Conservation (phyloP, 495 filamentous ascomycete species). For the Penicillium cinerascens region DNA sequence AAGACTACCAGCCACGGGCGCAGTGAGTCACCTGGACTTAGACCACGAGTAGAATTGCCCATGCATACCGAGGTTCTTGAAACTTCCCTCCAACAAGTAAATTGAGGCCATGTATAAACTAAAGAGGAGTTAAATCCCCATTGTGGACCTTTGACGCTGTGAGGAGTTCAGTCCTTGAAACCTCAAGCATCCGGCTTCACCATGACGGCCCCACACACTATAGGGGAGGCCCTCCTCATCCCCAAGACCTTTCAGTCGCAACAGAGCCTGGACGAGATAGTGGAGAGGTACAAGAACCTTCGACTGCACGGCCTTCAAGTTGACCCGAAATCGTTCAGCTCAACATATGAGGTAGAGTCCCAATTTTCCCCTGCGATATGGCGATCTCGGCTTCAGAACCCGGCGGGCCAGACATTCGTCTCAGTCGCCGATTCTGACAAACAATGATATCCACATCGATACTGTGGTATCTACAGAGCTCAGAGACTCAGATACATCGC, state of each 20-base stretch:
- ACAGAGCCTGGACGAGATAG: constrained; percentile 5
- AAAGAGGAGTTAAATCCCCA: no score
- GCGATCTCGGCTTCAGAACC: constrained; percentile 43
- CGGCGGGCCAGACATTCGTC: constrained; percentile 39
- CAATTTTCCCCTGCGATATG: constrained; percentile 40
- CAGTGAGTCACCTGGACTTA: no score
- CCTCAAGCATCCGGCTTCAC: not conserved
- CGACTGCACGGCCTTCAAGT: constrained; percentile 29
- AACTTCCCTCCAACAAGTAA: no score
- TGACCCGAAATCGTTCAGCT: constrained; percentile 41
- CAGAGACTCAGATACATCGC: no score
- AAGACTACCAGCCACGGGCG: no score
- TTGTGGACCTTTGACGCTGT: no score
- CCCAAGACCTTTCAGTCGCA: constrained; percentile 10
- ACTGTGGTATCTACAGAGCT: no score
- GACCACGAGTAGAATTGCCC: no score
- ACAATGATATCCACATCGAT: no score
- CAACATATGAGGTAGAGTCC: constrained; percentile 44
- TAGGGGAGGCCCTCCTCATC: constrained; percentile 10
- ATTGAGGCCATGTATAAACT: no score
- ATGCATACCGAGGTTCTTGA: no score
- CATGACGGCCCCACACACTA: constrained; percentile 8
- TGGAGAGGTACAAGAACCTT: constrained; percentile 20
- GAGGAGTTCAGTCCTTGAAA: no score
- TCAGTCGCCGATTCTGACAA: constrained; percentile 19